Evolutionary conservation across 176 grass and related monocot species (phyloP), one percentile per base, ranked within the genome.

Genomic region (Lolium perenne): DNA sequence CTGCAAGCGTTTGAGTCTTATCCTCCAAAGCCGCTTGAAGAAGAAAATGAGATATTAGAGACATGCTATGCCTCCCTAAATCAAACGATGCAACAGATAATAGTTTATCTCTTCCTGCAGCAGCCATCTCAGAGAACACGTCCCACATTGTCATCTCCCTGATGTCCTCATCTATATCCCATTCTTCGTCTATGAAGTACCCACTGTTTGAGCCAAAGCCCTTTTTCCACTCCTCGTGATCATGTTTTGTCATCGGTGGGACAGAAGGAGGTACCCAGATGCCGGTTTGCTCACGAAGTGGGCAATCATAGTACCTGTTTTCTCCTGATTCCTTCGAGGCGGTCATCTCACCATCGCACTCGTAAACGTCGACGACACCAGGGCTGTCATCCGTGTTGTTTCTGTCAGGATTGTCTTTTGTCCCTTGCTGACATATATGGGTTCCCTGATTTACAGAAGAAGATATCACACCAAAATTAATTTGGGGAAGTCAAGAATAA

Each of bases 91-190:
- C 43, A 58, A 91, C 13, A 22, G 91, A 85, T 6, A 86, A 50
- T 62, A 92, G 4, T 86, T 92, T 98, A 20, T 91, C 83, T 79
- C 61, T 91, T 22, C 86, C 91, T n/a, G 88, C 86, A 71, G 88
- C 78, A 84, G 86, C 62, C 90, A 98, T 94, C 54, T 94, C 94
- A 49, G 97, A 63, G 59, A 94, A 70, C 70, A 98, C 88, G 82
- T 98, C 90, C 97, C 94, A 94, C 94, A 98, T 95, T 70, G 97
- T 92, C 88, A 95, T 91, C 68, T 91, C 93, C 83, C 55, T 88
- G 26, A 86, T 73, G 69, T 88, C 87, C 77, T 84, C 85, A 69
- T 92, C 74, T 15, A 88, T 85, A 29, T 95, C 95, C 93, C 95
- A 95, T 83, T 91, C 95, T 80, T 93, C 91, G 7, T 95, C 93